Percentiles rank a stretch among this genome's conserved stretches.
phyloP scores from a whole-genome alignment of 345 rosid genomes.

The Eucalyptus curtisii region DNA sequence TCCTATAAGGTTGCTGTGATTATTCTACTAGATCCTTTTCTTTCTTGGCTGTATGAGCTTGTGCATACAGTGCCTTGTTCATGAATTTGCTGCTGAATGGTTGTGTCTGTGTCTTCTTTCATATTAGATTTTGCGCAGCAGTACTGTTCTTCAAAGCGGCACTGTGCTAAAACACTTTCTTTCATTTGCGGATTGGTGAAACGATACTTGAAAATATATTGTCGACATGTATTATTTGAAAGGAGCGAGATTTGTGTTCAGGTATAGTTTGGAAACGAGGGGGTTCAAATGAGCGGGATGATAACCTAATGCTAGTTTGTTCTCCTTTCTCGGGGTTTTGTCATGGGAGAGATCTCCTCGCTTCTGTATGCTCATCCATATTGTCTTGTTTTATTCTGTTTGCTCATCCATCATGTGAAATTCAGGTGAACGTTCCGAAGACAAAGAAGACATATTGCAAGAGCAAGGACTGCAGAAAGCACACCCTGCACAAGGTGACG shows the following conservation, averaged over 20 bases:
- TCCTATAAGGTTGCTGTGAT: not conserved
- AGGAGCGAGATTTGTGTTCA: not conserved
- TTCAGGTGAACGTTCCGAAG: slow-evolving; percentile 6
- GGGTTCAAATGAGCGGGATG: not conserved
- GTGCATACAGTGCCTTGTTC: not conserved
- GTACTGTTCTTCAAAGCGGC: not conserved
- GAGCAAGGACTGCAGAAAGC: slow-evolving; percentile 6
- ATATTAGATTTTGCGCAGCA: not conserved
- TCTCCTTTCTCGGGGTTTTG: not conserved
- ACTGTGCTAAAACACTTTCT: not conserved
- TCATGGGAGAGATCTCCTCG: not conserved
- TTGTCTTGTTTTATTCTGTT: not conserved
- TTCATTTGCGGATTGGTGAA: not conserved
- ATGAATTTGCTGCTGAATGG: not conserved
- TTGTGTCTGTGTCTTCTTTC: not conserved
- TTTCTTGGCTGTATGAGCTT: not conserved
- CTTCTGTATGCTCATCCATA: not conserved
- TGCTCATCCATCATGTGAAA: not conserved
- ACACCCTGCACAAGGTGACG: slow-evolving; percentile 13
- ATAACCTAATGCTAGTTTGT: not conserved
- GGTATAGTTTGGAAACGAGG: not conserved
- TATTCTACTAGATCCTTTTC: not conserved
- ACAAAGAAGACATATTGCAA: slow-evolving; percentile 13
- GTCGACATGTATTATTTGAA: not conserved
- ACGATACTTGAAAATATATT: not conserved